Evolutionary conservation across 345 rosid genomes (phyloP), one percentile per base, ranked within the genome.

Genomic region (Brassica incana): DNA sequence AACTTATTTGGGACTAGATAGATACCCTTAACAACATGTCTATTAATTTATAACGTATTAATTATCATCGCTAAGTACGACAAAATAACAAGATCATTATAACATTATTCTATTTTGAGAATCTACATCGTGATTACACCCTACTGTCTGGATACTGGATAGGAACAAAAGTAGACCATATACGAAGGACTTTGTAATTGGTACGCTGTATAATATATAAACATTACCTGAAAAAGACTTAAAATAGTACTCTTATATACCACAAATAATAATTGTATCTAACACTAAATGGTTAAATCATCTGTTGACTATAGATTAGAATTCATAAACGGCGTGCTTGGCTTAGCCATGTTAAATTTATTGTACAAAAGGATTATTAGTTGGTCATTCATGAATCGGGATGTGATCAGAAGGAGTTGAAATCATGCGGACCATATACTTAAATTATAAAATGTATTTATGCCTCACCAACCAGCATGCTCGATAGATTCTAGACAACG

Each of bases 381-480:
- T 38, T 72, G 61, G 77, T 56, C 77, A 66, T 78, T 65, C 77
- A 72, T 72, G 68, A 65, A 78, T 66, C 52, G 12, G 40, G 73
- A 59, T 67, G 62, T 54, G 72, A 78, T 40, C 18, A 71, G 67
- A 56, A 45, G 45, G 67, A 67, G 73, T 73, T 67, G 54, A 20
- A 73, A 66, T 43, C 32, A 43, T 59, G 54, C 68, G 43, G 52
- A 78, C 63, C 62, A 66, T 30, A 2, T 65, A 27, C 25, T 56
- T 72, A 56, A 38, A 11, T 7, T 65, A 27, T 0, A 43, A 63
- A 63, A 35, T 60, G n/a, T 60, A 69, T 8, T n/a, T 48, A 43
- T 72, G 77, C 77, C 81, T 66, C 67, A 23, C 77, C 77, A 36
- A 73, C 82, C 73, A 73, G 69, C 82, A 78, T 78, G 82, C 59